Evolutionary conservation across 2,329 filamentous ascomycete genomes (phyloP).

Genomic region (Fusarium veterinarium): DNA sequence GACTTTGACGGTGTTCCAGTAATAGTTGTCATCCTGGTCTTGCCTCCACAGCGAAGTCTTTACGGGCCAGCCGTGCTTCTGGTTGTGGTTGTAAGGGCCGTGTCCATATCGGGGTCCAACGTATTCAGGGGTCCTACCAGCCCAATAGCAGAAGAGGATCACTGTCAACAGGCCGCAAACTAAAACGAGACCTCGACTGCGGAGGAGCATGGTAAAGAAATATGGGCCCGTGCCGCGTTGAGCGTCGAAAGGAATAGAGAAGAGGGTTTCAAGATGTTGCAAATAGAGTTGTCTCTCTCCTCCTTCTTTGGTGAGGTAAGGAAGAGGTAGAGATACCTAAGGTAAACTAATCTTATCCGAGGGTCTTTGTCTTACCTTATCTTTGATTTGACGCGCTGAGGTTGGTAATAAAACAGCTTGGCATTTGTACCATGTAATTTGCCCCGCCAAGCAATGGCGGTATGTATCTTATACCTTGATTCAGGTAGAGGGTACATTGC

Average conservation of each 20-base stretch:
- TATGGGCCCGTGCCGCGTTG: slow-evolving; percentile 13
- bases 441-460: slow-evolving; percentile 1
- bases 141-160: slow-evolving; percentile 39
- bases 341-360: slow-evolving; percentile 15
- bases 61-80: slow-evolving; percentile 37
- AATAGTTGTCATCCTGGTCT: slow-evolving; percentile 42
- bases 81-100: slow-evolving; percentile 35
- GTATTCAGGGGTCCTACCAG: slow-evolving; percentile 25
- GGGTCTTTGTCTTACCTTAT: slow-evolving; percentile 13
- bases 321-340: slow-evolving; percentile 2
- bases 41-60: slow-evolving; percentile 39
- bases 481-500: slow-evolving; percentile 15
- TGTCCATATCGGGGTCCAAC: slow-evolving; percentile 32
- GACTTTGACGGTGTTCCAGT: slow-evolving; percentile 44
- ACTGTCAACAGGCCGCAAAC: slow-evolving; percentile 35
- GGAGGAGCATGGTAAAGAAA: slow-evolving; percentile 35
- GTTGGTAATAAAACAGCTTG: slow-evolving; percentile 27
- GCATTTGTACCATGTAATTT: slow-evolving; percentile 13
- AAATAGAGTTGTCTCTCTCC: background rate
- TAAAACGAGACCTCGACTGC: slow-evolving; percentile 37
- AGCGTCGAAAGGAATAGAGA: background rate
- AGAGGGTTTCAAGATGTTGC: background rate
- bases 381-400: slow-evolving; percentile 16
- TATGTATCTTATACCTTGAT: slow-evolving; percentile 12
- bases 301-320: slow-evolving; percentile 2